phyloP scores from a whole-genome alignment of 805 yeast species.

The Candida jianshihensis region DNA sequence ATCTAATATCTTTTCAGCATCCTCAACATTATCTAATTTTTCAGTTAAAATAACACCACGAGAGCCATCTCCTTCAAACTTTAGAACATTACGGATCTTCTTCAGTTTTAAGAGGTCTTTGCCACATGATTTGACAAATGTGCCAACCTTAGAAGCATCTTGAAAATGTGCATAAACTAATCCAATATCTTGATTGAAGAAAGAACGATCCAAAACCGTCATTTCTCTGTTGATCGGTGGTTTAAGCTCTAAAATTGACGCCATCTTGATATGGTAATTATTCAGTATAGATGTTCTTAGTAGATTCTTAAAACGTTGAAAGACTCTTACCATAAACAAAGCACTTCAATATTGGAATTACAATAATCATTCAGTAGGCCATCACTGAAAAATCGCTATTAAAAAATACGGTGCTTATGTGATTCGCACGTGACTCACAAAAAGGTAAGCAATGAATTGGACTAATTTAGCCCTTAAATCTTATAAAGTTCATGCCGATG shows the following conservation, averaged over 20 bases:
- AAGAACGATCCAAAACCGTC: conserved; percentile 57
- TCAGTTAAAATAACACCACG: conserved; percentile 54
- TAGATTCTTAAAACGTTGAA: no score
- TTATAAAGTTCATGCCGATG: neutral
- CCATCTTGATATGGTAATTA: no score
- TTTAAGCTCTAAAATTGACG: conserved; percentile 16
- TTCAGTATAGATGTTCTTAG: conserved; percentile 1
- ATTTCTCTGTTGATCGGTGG: conserved; percentile 71
- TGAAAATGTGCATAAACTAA: conserved; percentile 65
- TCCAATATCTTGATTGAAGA: conserved; percentile 51
- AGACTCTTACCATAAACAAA: no score
- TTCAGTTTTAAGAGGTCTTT: conserved; percentile 64
- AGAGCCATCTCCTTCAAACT: conserved; percentile 20
- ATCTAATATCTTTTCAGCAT: conserved; percentile 33
- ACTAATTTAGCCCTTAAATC: neutral
- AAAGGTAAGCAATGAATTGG: neutral
- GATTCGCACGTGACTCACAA: neutral
- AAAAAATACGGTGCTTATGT: neutral
- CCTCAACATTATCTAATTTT: conserved; percentile 31
- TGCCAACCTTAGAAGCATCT: conserved; percentile 43
- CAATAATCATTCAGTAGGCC: neutral
- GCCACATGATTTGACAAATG: conserved; percentile 51
- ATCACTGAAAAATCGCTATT: neutral
- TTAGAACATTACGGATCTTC: conserved; percentile 63
- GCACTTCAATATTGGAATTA: no score